Percentiles rank a stretch among this genome's conserved stretches.
Conservation (phyloP, 2,329 filamentous ascomycete species). For the Teratosphaeria viscida region DNA sequence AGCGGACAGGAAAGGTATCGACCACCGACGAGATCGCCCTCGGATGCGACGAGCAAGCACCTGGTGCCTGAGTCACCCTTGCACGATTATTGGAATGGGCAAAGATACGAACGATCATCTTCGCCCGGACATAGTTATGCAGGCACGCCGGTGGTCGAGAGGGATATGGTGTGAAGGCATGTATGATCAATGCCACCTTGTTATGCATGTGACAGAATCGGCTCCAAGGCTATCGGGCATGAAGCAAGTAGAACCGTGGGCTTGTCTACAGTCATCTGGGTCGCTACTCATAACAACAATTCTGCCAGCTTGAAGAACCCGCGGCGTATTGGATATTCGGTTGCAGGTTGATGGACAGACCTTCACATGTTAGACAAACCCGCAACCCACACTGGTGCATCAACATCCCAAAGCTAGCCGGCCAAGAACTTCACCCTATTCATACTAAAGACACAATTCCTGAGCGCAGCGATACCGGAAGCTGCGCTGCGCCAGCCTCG, state of each 20-base stretch:
- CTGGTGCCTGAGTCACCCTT: not conserved
- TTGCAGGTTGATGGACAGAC: not conserved
- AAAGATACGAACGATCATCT: not conserved
- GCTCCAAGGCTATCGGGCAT: not conserved
- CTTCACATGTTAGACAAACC: not conserved
- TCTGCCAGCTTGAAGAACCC: not conserved
- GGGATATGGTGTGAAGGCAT: not conserved
- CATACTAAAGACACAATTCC: not conserved
- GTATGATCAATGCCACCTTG: not conserved
- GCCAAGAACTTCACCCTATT: not conserved
- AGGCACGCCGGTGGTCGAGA: not conserved
- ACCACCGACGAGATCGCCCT: not conserved
- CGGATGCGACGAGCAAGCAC: not conserved
- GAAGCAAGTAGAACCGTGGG: not conserved
- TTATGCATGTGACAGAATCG: not conserved
- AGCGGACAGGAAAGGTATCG: not conserved
- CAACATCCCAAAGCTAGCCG: not conserved
- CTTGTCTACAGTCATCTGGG: not conserved
- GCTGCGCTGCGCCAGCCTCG: not conserved
- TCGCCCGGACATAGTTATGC: not conserved
- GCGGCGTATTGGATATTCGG: not conserved
- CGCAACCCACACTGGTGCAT: not conserved
- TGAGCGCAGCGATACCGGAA: not conserved
- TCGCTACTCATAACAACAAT: not conserved
- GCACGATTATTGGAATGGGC: not conserved